Percentiles rank a stretch among this genome's conserved stretches.
phyloP scores from a whole-genome alignment of 2,329 filamentous ascomycete species.

The Aphanocladium album region DNA sequence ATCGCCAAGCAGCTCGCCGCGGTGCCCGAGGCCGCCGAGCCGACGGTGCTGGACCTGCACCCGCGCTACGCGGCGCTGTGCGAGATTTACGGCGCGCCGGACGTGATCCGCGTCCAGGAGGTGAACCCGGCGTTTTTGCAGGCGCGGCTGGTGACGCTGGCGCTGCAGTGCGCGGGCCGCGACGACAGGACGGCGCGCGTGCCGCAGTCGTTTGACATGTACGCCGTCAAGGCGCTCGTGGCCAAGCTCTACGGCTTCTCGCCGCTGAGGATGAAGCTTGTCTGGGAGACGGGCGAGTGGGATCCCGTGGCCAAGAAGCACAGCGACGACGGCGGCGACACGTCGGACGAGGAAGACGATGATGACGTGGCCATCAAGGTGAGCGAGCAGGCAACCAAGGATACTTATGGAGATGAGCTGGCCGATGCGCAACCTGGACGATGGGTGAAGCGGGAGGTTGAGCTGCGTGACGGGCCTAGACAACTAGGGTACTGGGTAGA shows the following conservation, averaged over 20 bases:
- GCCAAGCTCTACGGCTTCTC: constrained; percentile 62
- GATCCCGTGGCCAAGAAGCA: constrained; percentile 67
- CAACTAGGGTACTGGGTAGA: constrained; percentile 82
- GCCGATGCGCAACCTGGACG: constrained; percentile 40
- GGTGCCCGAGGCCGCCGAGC: constrained; percentile 48
- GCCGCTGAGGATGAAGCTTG: constrained; percentile 60
- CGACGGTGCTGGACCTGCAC: constrained; percentile 56
- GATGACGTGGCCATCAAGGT: neutral
- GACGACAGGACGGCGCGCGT: constrained; percentile 44
- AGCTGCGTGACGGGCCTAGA: constrained; percentile 73
- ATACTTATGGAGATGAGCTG: constrained; percentile 23
- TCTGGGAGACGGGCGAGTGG: constrained; percentile 91
- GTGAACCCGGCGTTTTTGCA: constrained; percentile 78
- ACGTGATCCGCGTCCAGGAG: constrained; percentile 50
- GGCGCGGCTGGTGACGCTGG: constrained; percentile 66
- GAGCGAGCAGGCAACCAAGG: constrained; percentile 6
- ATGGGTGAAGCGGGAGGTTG: constrained; percentile 73
- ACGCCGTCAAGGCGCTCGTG: constrained; percentile 73
- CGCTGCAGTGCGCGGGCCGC: constrained; percentile 34
- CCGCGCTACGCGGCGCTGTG: constrained; percentile 71
- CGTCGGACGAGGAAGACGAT: constrained; percentile 46
- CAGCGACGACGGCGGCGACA: constrained; percentile 47
- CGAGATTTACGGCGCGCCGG: constrained; percentile 67
- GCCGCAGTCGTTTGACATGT: constrained; percentile 74
- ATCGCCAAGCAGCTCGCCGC: constrained; percentile 71